Evolutionary conservation across 768 basidiomycete species (phyloP).

Genomic region (Calocybe indica): DNA sequence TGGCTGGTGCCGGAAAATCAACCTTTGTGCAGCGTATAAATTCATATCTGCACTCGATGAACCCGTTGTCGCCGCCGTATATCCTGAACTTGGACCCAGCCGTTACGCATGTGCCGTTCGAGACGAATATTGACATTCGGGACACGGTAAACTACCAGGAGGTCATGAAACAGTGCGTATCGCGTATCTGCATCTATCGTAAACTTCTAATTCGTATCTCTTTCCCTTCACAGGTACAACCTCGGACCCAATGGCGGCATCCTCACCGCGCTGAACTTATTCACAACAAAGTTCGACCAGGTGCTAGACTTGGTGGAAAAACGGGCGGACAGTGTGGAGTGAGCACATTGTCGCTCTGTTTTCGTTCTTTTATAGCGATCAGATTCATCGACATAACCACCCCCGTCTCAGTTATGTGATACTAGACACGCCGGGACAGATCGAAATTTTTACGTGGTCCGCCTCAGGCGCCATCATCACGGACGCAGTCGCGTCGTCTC

Average conservation of each 20-base stretch:
- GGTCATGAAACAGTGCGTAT: conserved; percentile 98
- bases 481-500: conserved; percentile 87
- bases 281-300: conserved; percentile 99
- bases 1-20: conserved; percentile 97
- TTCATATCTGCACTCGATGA: conserved; percentile 73
- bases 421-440: conserved; percentile 96
- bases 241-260: conserved; percentile 98
- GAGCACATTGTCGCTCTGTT: conserved; percentile 17
- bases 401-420: conserved; percentile 70
- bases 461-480: conserved; percentile 99
- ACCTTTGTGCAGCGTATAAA: conserved; percentile 96
- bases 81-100: conserved; percentile 98
- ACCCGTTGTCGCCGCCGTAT: conserved; percentile 75
- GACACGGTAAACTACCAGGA: conserved; percentile 97
- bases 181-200: conserved; percentile 16
- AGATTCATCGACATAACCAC: not conserved
- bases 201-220: conserved; percentile 11
- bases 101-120: conserved; percentile 85
- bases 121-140: conserved; percentile 95
- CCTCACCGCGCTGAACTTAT: conserved; percentile 92
- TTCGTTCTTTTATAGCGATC: not conserved
- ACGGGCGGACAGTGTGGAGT: conserved; percentile 85
- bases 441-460: conserved; percentile 99
- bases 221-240: conserved; percentile 68
- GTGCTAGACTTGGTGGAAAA: conserved; percentile 91